These are phyloP conservation scores for Xerocomus minutiporus DNA, from an alignment of 1,284 basidiomycete species.

Conservation along the genomic window DNA sequence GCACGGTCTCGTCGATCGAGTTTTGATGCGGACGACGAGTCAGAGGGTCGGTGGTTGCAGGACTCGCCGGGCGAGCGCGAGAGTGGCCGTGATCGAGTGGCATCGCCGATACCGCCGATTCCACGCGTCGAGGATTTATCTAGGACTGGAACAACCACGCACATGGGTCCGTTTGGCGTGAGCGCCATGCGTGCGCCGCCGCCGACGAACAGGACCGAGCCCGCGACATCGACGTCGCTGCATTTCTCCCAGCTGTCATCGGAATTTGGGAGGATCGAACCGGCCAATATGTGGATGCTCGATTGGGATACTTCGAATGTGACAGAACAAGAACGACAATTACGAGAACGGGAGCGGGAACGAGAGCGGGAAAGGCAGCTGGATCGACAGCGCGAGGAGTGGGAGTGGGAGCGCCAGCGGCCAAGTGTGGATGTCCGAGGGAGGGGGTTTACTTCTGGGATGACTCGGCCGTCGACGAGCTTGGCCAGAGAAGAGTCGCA, in stretches of 20 bases:
- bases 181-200: background rate
- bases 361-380: constrained; percentile 13
- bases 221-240: constrained; percentile 6
- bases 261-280: constrained; percentile 16
- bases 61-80: constrained; percentile 19
- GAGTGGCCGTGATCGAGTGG: constrained; percentile 7
- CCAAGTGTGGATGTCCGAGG: background rate
- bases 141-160: constrained; percentile 4
- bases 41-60: constrained; percentile 23
- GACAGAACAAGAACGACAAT: constrained; percentile 10
- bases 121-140: constrained; percentile 15
- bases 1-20: constrained; percentile 20
- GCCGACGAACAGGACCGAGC: constrained; percentile 10
- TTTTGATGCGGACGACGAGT: constrained; percentile 27
- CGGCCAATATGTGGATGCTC: constrained; percentile 11
- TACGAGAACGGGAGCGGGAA: constrained; percentile 6
- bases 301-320: constrained; percentile 19
- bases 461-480: constrained; percentile 13
- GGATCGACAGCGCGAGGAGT: constrained; percentile 17
- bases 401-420: constrained; percentile 20
- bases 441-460: constrained; percentile 16
- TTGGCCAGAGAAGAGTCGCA: constrained; percentile 18
- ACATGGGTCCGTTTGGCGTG: constrained; percentile 8
- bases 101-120: constrained; percentile 16
- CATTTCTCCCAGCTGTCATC: constrained; percentile 26